These are phyloP conservation scores for Colletotrichum nymphaeae DNA, from an alignment of 2,329 filamentous ascomycete genomes.

Conservation along the genomic window DNA sequence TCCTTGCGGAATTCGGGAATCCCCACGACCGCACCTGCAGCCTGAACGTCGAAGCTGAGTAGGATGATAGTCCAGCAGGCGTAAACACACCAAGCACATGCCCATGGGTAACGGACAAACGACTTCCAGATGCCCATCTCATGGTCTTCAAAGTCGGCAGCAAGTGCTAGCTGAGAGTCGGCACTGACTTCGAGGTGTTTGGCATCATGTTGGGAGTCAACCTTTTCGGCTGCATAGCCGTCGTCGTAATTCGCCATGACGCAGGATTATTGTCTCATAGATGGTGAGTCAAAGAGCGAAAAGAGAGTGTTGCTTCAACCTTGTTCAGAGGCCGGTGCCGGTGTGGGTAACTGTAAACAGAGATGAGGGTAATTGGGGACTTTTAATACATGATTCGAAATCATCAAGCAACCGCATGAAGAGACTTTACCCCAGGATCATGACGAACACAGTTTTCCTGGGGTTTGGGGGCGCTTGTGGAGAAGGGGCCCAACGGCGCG, in stretches of 20 bases:
- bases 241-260: conserved; percentile 4
- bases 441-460: background rate
- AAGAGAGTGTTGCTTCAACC: background rate
- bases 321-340: background rate
- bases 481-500: background rate
- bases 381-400: background rate
- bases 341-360: no score
- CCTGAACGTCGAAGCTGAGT: conserved; percentile 54
- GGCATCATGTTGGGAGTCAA: conserved; percentile 2
- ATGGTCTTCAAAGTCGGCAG: conserved; percentile 41
- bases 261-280: background rate
- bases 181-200: conserved; percentile 16
- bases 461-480: background rate
- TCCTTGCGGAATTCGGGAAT: conserved; percentile 58
- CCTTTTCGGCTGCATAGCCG: conserved; percentile 21
- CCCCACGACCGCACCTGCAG: conserved; percentile 52
- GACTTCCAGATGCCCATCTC: conserved; percentile 39
- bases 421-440: background rate
- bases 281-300: background rate
- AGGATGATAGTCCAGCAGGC: conserved; percentile 53
- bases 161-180: conserved; percentile 16
- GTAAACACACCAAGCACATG: conserved; percentile 49
- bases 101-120: conserved; percentile 41
- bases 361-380: background rate
- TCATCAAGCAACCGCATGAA: background rate